These are phyloP conservation scores for Gracilariopsis chorda DNA, from an alignment of 23 red algal species.

Conservation along the genomic window DNA sequence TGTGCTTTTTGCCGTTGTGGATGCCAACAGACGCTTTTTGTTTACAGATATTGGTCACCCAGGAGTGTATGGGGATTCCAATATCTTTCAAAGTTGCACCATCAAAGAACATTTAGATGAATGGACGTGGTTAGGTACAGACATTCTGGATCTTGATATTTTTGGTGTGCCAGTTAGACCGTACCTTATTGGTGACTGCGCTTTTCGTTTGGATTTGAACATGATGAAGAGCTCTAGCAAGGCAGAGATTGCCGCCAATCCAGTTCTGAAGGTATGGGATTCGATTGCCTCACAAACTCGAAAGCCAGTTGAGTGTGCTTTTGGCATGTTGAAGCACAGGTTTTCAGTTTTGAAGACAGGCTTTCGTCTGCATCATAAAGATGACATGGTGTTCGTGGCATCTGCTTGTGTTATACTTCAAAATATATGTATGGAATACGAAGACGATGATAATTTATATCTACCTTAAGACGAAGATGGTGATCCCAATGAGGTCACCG, in stretches of 20 bases:
- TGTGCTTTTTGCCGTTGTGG: neutral
- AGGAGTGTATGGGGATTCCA: slow-evolving; percentile 11
- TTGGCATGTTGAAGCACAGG: slow-evolving; percentile 32
- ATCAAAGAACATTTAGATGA: neutral
- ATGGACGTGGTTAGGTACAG: neutral
- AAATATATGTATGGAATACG: too few relatives aligned
- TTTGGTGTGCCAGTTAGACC: neutral
- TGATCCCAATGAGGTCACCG: neutral
- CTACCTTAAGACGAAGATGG: neutral
- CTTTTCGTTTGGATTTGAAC: neutral
- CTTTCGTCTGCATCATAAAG: neutral
- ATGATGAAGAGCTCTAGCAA: slow-evolving; percentile 14
- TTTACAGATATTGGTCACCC: neutral
- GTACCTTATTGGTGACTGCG: slow-evolving; percentile 24
- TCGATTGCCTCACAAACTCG: neutral
- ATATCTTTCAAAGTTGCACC: neutral
- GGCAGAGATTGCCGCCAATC: neutral
- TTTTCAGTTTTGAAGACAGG: neutral
- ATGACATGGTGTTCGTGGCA: neutral
- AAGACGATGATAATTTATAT: too few relatives aligned
- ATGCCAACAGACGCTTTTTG: neutral
- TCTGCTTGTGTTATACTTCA: too few relatives aligned
- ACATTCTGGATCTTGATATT: neutral
- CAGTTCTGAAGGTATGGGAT: slow-evolving; percentile 17
- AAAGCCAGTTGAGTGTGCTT: slow-evolving; percentile 28